Conservation (phyloP, 352 stramenopile species). For the Phytopythium chamaehyphon region DNA sequence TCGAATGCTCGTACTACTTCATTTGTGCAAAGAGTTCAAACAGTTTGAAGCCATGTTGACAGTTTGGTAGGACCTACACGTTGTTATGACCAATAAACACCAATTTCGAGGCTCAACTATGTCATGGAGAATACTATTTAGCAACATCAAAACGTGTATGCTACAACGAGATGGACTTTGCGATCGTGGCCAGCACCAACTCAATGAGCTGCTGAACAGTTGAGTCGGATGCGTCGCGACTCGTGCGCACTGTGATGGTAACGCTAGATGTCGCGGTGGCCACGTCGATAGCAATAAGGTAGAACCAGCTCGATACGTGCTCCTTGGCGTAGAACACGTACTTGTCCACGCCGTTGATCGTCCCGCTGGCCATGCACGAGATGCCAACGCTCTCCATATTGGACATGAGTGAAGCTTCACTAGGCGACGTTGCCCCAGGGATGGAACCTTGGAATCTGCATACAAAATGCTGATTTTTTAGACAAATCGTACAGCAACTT, state of each 20-base stretch:
- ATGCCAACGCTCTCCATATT: conserved; percentile 43
- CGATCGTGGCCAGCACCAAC: conserved; percentile 21
- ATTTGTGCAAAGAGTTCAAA: no score
- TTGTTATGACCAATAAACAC: no score
- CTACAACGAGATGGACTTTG: conserved; percentile 5
- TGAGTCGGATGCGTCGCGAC: conserved; percentile 37
- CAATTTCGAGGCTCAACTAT: no score
- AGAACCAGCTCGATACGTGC: conserved; percentile 34
- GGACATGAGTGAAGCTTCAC: conserved; percentile 26
- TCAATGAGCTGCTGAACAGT: conserved; percentile 44
- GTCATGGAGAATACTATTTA: no score
- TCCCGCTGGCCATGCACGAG: conserved; percentile 71
- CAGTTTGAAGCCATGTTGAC: no score
- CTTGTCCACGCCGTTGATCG: conserved; percentile 62
- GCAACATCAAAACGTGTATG: conserved; percentile 1
- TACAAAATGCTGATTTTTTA: background rate
- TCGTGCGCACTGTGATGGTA: conserved; percentile 40
- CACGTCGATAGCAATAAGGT: conserved; percentile 51
- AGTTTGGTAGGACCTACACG: no score
- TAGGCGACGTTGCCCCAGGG: conserved; percentile 11
- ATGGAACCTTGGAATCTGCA: conserved; percentile 29
- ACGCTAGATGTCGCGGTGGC: conserved; percentile 30
- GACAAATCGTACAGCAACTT: background rate
- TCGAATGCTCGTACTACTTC: no score
- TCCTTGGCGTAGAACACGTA: conserved; percentile 79